Evolutionary conservation across 2,329 filamentous ascomycete genomes (phyloP), one percentile per base, ranked within the genome.

Genomic region (Fusarium sp.): DNA sequence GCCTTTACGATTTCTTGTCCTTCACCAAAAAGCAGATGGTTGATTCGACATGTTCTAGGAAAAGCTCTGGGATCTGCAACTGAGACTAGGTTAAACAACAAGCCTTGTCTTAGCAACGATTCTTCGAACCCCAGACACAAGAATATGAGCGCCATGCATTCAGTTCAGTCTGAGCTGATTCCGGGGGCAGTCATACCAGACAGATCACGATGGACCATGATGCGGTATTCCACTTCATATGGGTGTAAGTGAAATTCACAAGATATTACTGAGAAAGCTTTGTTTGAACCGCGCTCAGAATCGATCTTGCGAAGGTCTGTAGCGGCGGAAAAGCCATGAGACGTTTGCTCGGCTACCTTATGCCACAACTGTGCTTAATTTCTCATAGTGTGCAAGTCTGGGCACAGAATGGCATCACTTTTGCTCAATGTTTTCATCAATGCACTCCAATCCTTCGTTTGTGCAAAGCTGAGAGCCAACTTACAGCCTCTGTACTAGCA

Each of bases 161-260:
- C 32, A 14, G 7, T 39, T 39, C n/a, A 57, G 34, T 26, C 42
- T 26, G 45, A 40, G 49, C 28, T 43, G 46, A 43, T 56, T 38
- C 46, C 58, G 49, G 54, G 30, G 20, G 26, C 46, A 12, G 20
- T 4, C 30, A 32, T 42, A 14, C 21, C 20, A 45, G 30, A 14
- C 23, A 28, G n/a, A 23, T 23, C 34, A 7, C 15, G 21, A 55
- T 24, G 23, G 42, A 51, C 51, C 48, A 23, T 54, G 30, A 36
- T 39, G 48, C 21, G 39, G 26, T 48, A 61, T 67, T 65, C 53
- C 43, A 61, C 17, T 8, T 12, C 47, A 30, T 17, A 19, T 17
- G 12, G 26, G 24, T 21, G 32, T n/a, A 19, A 65, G 45, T 38
- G 42, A 61, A 32, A 61, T 24, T 11, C 19, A 45, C 28, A 39